Evolutionary conservation across 2,329 filamentous ascomycete species (phyloP).

Genomic region (Dissoconium aciculare): DNA sequence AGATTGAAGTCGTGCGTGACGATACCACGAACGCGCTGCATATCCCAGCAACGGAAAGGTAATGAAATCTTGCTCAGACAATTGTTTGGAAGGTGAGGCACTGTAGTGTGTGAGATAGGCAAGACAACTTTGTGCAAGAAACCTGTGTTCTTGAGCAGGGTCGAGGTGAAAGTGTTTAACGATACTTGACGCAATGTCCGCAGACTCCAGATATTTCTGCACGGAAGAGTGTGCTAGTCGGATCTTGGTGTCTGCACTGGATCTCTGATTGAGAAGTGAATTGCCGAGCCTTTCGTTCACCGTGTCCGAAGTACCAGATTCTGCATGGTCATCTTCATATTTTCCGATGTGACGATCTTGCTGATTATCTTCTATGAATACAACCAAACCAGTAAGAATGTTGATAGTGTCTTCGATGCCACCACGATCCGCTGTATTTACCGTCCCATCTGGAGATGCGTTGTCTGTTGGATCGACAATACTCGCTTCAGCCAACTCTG

Average conservation of each 20-base stretch:
- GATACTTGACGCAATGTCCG: constrained; percentile 5
- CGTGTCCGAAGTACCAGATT: too few relatives aligned
- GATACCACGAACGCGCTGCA: background rate
- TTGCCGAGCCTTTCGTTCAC: background rate
- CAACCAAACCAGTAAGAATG: constrained; percentile 9
- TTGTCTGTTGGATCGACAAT: constrained; percentile 6
- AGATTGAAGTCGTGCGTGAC: constrained; percentile 5
- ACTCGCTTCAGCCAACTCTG: constrained; percentile 11
- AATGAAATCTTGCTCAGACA: constrained; percentile 4
- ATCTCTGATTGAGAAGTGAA: background rate
- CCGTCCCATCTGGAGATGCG: constrained; percentile 2
- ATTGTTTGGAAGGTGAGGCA: constrained; percentile 2
- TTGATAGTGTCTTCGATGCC: constrained; percentile 6
- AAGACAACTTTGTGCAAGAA: constrained; percentile 9
- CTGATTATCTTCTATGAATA: background rate
- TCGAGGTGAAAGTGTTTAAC: constrained; percentile 5
- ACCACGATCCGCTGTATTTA: constrained; percentile 7
- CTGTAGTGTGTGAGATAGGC: constrained; percentile 9
- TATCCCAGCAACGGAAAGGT: constrained; percentile 1
- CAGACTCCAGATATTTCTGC: constrained; percentile 11
- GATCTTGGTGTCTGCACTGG: constrained; percentile 6
- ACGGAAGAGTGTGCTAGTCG: constrained; percentile 12
- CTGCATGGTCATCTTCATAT: background rate
- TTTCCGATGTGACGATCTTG: too few relatives aligned
- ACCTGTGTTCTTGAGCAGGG: constrained; percentile 3